Percentiles rank a stretch among this genome's conserved stretches.
These are phyloP conservation scores for Talaromyces sp. DNA, from an alignment of 2,329 filamentous ascomycete genomes.

Conservation along the genomic window DNA sequence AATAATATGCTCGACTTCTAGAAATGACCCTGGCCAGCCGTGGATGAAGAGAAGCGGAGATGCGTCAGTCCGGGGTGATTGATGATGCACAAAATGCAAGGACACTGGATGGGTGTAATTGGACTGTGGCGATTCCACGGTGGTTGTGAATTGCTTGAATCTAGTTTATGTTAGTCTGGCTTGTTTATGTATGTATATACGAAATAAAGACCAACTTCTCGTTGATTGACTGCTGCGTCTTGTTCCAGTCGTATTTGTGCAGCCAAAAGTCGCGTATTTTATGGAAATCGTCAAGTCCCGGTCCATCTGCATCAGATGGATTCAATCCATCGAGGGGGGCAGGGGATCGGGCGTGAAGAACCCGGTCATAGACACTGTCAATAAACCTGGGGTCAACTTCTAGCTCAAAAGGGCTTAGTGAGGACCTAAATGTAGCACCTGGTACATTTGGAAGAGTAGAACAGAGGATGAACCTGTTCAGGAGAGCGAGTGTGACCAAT, in stretches of 20 bases:
- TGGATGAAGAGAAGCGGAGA: conserved; percentile 32
- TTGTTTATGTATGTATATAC: too few relatives aligned
- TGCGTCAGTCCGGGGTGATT: conserved; percentile 20
- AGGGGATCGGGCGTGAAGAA: too few relatives aligned
- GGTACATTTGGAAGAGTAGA: too few relatives aligned
- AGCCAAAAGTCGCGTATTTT: neutral
- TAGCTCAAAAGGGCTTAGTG: too few relatives aligned
- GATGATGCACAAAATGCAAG: conserved; percentile 21
- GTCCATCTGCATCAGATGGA: neutral
- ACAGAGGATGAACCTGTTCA: too few relatives aligned
- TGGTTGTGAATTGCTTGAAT: conserved; percentile 1
- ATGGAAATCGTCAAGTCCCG: neutral
- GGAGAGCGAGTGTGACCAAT: too few relatives aligned
- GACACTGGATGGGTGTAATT: neutral
- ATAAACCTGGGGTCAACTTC: too few relatives aligned
- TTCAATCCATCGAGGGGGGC: too few relatives aligned
- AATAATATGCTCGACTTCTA: conserved; percentile 28
- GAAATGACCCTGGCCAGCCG: conserved; percentile 34
- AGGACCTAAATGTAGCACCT: too few relatives aligned
- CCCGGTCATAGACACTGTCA: too few relatives aligned
- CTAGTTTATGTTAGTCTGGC: neutral
- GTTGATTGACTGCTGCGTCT: neutral
- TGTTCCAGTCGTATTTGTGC: neutral
- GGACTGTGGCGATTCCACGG: neutral
- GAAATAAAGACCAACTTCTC: neutral